Conservation (phyloP, 1,284 basidiomycete genomes). For the Ustilago sp. region DNA sequence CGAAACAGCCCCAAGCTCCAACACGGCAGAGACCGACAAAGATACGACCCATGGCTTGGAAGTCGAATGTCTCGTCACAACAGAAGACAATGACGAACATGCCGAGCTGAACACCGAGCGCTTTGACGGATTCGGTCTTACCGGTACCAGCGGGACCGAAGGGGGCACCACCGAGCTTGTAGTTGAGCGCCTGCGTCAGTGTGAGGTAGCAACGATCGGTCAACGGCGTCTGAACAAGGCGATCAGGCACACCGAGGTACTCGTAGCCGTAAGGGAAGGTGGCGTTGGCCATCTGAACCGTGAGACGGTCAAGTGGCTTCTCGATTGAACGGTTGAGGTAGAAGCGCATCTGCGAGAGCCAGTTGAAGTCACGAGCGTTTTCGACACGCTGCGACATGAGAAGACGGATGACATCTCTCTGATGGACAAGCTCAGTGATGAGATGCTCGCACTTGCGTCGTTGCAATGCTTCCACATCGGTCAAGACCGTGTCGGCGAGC, state of each 20-base stretch:
- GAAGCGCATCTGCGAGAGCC: conserved; percentile 99
- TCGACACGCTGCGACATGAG: conserved; percentile 79
- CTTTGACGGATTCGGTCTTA: conserved; percentile 99
- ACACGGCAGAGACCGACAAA: conserved; percentile 98
- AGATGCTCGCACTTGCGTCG: conserved; percentile 98
- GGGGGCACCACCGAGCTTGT: conserved; percentile 93
- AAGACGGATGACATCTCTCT: conserved; percentile 89
- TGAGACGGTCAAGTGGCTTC: conserved; percentile 82
- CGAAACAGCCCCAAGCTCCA: conserved; percentile 80
- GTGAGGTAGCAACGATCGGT: conserved; percentile 98
- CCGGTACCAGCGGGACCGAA: conserved; percentile 99
- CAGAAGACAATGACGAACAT: conserved; percentile 99
- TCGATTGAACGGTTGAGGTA: conserved; percentile 80
- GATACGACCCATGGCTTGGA: conserved; percentile 99
- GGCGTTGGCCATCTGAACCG: conserved; percentile 85
- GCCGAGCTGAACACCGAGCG: conserved; percentile 95
- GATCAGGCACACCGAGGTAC: conserved; percentile 95
- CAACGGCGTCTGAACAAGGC: conserved; percentile 96
- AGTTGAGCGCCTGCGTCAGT: conserved; percentile 92
- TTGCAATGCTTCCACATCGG: conserved; percentile 86
- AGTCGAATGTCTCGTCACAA: conserved; percentile 99
- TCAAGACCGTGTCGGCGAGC: conserved; percentile 92
- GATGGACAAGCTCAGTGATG: conserved; percentile 98
- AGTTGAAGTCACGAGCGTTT: conserved; percentile 82
- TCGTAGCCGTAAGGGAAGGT: conserved; percentile 98